These are phyloP conservation scores for Neonectria ditissima DNA, from an alignment of 2,329 filamentous ascomycete species.

Conservation along the genomic window DNA sequence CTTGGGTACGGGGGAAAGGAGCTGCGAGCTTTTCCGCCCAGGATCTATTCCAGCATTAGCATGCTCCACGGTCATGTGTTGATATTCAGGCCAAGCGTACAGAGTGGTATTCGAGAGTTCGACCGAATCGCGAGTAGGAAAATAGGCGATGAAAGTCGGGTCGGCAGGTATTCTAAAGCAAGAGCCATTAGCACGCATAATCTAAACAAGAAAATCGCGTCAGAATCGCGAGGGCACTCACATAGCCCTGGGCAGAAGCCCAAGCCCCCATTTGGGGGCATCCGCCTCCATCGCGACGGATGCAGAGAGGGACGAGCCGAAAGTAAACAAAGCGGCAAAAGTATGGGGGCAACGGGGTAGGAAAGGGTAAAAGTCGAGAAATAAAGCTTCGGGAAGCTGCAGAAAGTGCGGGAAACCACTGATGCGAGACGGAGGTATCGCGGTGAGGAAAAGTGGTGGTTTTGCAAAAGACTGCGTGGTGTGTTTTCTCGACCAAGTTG, in stretches of 20 bases:
- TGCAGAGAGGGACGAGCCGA: constrained; percentile 30
- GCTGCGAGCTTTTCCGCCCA: constrained; percentile 39
- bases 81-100: constrained; percentile 29
- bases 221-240: constrained; percentile 21
- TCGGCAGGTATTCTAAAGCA: constrained; percentile 38
- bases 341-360: constrained; percentile 34
- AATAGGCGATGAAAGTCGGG: constrained; percentile 44
- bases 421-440: constrained; percentile 13
- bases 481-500: constrained; percentile 26
- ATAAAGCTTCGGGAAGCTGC: constrained; percentile 31
- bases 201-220: too few relatives aligned
- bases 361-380: constrained; percentile 1
- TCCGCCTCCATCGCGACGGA: constrained; percentile 43
- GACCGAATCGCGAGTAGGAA: constrained; percentile 35
- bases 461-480: constrained; percentile 23
- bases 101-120: constrained; percentile 22
- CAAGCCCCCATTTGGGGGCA: constrained; percentile 41
- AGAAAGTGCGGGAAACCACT: constrained; percentile 9
- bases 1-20: constrained; percentile 35
- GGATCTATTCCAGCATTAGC: constrained; percentile 37
- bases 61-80: constrained; percentile 4
- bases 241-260: constrained; percentile 37
- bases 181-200: constrained; percentile 31
- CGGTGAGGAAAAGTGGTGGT: constrained; percentile 29
- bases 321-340: constrained; percentile 45